A percentile compares a stretch with the other conserved stretches of the same genome.
Conservation (phyloP, 2,329 filamentous ascomycete genomes). For the Verticillium dahliae region DNA sequence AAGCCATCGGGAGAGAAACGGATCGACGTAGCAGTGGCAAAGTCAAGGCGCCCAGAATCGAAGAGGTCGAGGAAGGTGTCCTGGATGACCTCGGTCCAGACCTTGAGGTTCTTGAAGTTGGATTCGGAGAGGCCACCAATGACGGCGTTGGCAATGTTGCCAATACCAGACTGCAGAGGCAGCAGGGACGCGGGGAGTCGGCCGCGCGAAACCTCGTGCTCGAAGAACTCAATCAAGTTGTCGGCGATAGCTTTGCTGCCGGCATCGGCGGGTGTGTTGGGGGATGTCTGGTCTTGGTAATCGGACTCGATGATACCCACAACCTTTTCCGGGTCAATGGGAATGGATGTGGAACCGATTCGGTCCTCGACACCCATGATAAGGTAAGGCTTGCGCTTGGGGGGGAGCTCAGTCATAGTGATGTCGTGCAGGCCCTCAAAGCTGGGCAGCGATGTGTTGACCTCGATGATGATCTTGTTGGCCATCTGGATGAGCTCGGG, state of each 20-base stretch:
- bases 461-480: slow-evolving; percentile 85
- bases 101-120: slow-evolving; percentile 80
- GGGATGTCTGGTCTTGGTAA: slow-evolving; percentile 68
- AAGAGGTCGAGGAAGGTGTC: slow-evolving; percentile 91
- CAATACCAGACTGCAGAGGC: slow-evolving; percentile 81
- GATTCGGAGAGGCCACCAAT: slow-evolving; percentile 75
- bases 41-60: slow-evolving; percentile 80
- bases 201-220: slow-evolving; percentile 76
- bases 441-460: slow-evolving; percentile 79
- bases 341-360: slow-evolving; percentile 76
- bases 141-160: slow-evolving; percentile 90
- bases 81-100: slow-evolving; percentile 91
- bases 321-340: slow-evolving; percentile 77
- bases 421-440: slow-evolving; percentile 90
- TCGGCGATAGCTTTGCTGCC: slow-evolving; percentile 64
- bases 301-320: slow-evolving; percentile 80
- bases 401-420: slow-evolving; percentile 79
- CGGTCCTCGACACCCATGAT: slow-evolving; percentile 82
- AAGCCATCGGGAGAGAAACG: slow-evolving; percentile 89
- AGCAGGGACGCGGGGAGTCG: slow-evolving; percentile 71
- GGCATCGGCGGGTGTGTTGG: slow-evolving; percentile 72
- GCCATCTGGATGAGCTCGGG: slow-evolving; percentile 87
- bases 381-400: slow-evolving; percentile 74
- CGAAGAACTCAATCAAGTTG: slow-evolving; percentile 75
- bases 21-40: slow-evolving; percentile 83